These are phyloP conservation scores for Candida incommunis DNA, from an alignment of 805 yeast species.

Conservation along the genomic window DNA sequence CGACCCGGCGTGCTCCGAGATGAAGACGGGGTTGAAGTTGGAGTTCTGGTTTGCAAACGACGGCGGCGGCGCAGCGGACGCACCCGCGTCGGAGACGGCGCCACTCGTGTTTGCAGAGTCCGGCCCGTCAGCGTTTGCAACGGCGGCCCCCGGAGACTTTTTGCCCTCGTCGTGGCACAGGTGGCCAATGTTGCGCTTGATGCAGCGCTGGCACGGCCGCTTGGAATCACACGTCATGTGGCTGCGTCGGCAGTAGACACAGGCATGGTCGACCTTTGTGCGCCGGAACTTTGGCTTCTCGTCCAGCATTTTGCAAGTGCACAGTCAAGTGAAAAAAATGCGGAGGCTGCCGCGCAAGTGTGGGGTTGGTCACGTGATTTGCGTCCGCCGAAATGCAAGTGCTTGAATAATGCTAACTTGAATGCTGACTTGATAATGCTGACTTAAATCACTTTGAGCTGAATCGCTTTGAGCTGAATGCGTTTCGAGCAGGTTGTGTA, in stretches of 20 bases:
- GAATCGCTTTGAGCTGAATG: too few relatives aligned
- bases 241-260: conserved; percentile 83
- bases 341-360: not conserved
- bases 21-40: conserved; percentile 47
- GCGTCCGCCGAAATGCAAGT: too few relatives aligned
- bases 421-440: too few relatives aligned
- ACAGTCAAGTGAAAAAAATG: not conserved
- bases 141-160: conserved; percentile 1
- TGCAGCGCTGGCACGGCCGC: conserved; percentile 68
- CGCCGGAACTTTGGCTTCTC: conserved; percentile 5
- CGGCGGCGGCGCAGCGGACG: not conserved
- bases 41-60: not conserved
- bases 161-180: conserved; percentile 63
- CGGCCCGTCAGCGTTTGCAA: not conserved
- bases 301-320: not conserved
- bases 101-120: not conserved
- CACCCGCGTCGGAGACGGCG: not conserved
- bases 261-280: conserved; percentile 35
- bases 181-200: conserved; percentile 79
- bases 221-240: conserved; percentile 85
- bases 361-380: not conserved
- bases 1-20: conserved; percentile 83
- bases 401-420: too few relatives aligned
- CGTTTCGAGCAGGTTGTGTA: too few relatives aligned
- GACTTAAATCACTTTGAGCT: too few relatives aligned